Base-by-base conservation (phyloP, 176 grass and related monocot genomes). In the Carex scoparia region DNA sequence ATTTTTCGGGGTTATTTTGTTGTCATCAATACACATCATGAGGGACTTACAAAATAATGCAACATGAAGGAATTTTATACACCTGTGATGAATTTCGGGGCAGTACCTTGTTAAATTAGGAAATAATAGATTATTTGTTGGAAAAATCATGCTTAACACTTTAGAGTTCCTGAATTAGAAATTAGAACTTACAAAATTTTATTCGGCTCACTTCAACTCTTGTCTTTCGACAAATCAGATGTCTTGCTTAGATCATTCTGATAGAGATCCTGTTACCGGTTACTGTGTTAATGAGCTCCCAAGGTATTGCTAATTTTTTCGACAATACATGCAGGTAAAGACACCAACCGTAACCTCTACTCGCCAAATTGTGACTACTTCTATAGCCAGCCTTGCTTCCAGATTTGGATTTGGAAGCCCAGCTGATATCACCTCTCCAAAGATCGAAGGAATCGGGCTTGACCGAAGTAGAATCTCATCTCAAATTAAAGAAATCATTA, bases 401-500 rank as follows among this genome's bases (percentile, higher is more conserved):
- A 28, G 61, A 68, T 83, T 83, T 55, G 62, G 80, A 31, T 83
- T 67, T 55, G 37, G 19, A 46, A 83, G 40, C 19, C 62, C 62
- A 2, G n/a, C 4, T 14, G 10, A 49, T 83, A 37, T 23, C n/a
- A 68, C 80, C 12, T 12, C 40, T 64, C 62, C 40, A 68, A 83
- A 51, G 42, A 49, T 30, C 57, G 62, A 83, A 83, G 80, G 62
- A 83, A 67, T 18, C 7, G n/a, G 46, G 46, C 11, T 83, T 15
- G 80, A 83, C 28, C 35, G 10, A 33, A 68, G 12, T 31, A 68
- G 28, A 62, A n/a, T 67, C 18, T 67, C 80, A 13, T 83, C 80
- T 48, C 61, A 66, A 68, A 90, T 87, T 32, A 85, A 68, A 63
- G 40, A 44, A 37, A 87, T 87, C 64, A 23, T 81, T 5, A 81